phyloP scores from a whole-genome alignment of 371 early-diverging fungal species.

The Rozella allomycis region DNA sequence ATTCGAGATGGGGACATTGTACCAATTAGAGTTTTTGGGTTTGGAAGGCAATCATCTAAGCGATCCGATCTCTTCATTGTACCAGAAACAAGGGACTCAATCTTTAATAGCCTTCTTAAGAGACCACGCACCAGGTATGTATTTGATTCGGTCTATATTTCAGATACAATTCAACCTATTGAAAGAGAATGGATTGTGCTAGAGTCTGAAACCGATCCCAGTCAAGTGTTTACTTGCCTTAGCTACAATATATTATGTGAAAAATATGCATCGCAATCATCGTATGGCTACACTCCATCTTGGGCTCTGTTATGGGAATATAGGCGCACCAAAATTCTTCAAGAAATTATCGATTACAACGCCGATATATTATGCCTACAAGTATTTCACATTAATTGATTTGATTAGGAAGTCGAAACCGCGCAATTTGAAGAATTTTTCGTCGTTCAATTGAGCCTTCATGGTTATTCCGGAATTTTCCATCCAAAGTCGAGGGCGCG shows the following conservation, averaged over 20 bases:
- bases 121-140: slow-evolving; percentile 63
- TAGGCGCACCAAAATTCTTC: slow-evolving; percentile 70
- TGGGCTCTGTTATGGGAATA: slow-evolving; percentile 91
- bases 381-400: slow-evolving; percentile 31
- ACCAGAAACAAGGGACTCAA: slow-evolving; percentile 67
- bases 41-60: slow-evolving; percentile 90
- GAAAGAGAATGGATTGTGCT: slow-evolving; percentile 77
- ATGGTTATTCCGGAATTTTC: slow-evolving; percentile 52
- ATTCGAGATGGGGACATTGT: slow-evolving; percentile 74
- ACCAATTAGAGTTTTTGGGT: slow-evolving; percentile 74
- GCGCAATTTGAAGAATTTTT: slow-evolving; percentile 66
- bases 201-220: slow-evolving; percentile 19
- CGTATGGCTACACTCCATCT: slow-evolving; percentile 86
- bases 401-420: slow-evolving; percentile 59
- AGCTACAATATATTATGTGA: slow-evolving; percentile 89
- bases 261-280: slow-evolving; percentile 63
- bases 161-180: slow-evolving; percentile 56
- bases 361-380: slow-evolving; percentile 91
- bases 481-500: slow-evolving; percentile 81
- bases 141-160: slow-evolving; percentile 3
- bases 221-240: slow-evolving; percentile 48
- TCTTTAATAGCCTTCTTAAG: slow-evolving; percentile 73
- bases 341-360: slow-evolving; percentile 64
- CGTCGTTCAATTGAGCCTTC: slow-evolving; percentile 39
- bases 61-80: slow-evolving; percentile 50